These are phyloP conservation scores for Sistotremastrum niveocremeum DNA, from an alignment of 768 basidiomycete genomes.

Conservation along the genomic window DNA sequence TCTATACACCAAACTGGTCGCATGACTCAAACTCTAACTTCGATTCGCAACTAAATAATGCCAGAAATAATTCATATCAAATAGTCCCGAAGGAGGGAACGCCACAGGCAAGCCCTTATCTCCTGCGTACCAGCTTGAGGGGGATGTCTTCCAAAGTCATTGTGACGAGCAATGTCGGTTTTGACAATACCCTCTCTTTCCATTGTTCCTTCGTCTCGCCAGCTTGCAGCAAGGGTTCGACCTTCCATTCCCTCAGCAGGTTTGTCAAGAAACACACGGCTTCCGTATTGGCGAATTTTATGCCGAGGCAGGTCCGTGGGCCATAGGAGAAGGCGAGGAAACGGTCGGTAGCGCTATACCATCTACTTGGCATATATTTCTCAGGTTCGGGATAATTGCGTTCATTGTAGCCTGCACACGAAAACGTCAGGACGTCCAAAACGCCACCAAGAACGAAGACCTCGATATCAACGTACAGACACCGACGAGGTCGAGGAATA, in stretches of 20 bases:
- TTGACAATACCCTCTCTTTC: constrained; percentile 10
- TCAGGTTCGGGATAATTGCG: constrained; percentile 24
- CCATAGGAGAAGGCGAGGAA: constrained; percentile 14
- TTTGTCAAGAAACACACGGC: constrained; percentile 13
- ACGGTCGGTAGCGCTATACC: constrained; percentile 18
- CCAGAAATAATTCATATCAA: no score
- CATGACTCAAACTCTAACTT: no score
- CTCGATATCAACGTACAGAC: constrained; percentile 1
- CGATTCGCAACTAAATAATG: no score
- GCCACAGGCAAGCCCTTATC: no score
- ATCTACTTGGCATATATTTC: constrained; percentile 23
- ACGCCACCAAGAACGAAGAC: constrained; percentile 16
- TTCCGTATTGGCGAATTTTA: constrained; percentile 18
- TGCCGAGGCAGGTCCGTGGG: constrained; percentile 18
- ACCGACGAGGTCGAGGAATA: not conserved
- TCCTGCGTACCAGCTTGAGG: no score
- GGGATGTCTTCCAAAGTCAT: no score
- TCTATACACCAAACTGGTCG: no score
- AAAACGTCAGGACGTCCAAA: constrained; percentile 12
- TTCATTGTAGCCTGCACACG: constrained; percentile 22
- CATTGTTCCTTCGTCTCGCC: constrained; percentile 15
- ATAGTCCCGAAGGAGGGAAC: no score
- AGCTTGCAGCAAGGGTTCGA: constrained; percentile 10
- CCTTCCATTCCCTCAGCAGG: constrained; percentile 17
- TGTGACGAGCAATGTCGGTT: no score